Conservation (phyloP, 306 rosid genomes). For the Psophocarpus tetragonolobus region DNA sequence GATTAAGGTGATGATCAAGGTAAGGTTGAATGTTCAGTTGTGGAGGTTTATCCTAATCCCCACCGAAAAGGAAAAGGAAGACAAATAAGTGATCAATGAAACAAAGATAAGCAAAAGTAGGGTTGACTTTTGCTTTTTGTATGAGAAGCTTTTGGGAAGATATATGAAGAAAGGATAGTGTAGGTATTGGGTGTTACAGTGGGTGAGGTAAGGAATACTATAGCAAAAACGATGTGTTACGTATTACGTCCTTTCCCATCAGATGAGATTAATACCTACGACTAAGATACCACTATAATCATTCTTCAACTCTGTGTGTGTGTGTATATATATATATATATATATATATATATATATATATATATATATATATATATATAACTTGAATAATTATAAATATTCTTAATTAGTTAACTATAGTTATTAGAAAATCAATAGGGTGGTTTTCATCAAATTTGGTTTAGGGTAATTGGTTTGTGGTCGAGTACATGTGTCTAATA, state of each 20-base stretch:
- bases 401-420: no score
- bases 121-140: no score
- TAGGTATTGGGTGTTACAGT: slow-evolving; percentile 34
- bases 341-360: no score
- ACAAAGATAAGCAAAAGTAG: slow-evolving; percentile 18
- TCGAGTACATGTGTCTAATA: no score
- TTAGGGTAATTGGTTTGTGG: no score
- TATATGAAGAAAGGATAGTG: slow-evolving; percentile 14
- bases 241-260: background rate
- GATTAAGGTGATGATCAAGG: slow-evolving; percentile 15
- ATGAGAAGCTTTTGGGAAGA: background rate
- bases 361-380: no score
- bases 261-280: background rate
- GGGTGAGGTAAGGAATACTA: slow-evolving; percentile 49
- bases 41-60: slow-evolving; percentile 21
- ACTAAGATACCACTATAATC: background rate
- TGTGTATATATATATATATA: no score
- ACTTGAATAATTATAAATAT: no score
- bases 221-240: slow-evolving; percentile 31
- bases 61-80: slow-evolving; percentile 5
- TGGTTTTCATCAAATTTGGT: no score
- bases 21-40: background rate
- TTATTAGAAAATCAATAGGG: no score
- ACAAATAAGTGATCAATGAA: background rate
- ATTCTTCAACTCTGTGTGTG: no score